Base-by-base conservation (phyloP, 1,284 basidiomycete species). In the Ganoderma resinaceum region DNA sequence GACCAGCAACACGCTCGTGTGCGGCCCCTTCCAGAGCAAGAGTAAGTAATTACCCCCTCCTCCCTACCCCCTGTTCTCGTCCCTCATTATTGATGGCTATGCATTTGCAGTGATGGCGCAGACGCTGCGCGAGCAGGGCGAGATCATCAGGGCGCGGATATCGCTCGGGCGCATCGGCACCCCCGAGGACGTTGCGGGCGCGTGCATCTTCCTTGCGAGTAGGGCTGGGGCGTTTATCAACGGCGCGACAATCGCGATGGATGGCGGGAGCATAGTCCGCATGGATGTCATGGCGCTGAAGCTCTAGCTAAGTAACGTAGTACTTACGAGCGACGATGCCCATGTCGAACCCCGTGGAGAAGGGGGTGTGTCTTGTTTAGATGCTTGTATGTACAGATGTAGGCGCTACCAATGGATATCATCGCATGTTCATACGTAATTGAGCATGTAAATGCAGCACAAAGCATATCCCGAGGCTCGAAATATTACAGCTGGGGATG, bases 1-100 rank as follows among this genome's bases (percentile, higher is more conserved):
- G 71, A 86, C 87, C 20, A 88, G 89, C 76, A 93, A 93, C 76
- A 88, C 89, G 6, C 87, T 93, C 68, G 90, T 91, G 2, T 89
- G 89, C 67, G 91, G 89, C 3, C 82, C 84, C 2, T 87, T 88
- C 71, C 78, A 82, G 69, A 87, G 82, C 76, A 86, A 85, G 78
- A 83, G 87, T 87, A 70, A 63, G 9, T 3, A n/a, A 2, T 7
- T 20, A 80, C 31, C 55, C n/a, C n/a, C n/a, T 40, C 49, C 23
- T 3, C 33, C 5, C n/a, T n/a, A n/a, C n/a, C n/a, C n/a, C n/a
- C n/a, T n/a, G n/a, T 12, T 12, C n/a, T 14, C 26, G 7, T 14
- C 1, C 7, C 42, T 53, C n/a, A 11, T 53, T 4, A 9, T 31
- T 53, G 1, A 53, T 29, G 52, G 29, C 20, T 3, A 14, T 26